phyloP scores from a whole-genome alignment of 345 rosid genomes.

The Boechera stricta region DNA sequence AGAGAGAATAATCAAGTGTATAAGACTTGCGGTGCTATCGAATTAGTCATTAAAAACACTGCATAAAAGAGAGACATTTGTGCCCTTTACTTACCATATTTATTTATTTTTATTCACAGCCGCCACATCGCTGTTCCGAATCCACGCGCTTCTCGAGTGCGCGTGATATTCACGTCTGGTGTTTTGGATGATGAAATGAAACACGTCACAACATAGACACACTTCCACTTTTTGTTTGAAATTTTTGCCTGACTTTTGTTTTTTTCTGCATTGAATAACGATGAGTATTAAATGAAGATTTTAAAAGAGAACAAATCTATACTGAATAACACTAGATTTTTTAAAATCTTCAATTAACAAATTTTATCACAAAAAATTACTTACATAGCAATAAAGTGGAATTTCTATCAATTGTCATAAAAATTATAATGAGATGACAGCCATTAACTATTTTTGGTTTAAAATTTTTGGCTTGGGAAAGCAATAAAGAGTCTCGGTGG shows the following conservation, averaged over 20 bases:
- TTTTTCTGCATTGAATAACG: neutral
- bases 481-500: neutral
- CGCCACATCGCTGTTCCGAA: slow-evolving; percentile 31
- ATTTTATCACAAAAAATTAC: too few relatives aligned
- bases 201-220: neutral
- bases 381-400: too few relatives aligned
- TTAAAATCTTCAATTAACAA: too few relatives aligned
- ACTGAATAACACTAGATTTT: neutral
- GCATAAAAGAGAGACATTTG: neutral
- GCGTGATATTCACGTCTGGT: neutral
- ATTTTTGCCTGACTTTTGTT: neutral
- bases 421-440: too few relatives aligned
- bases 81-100: neutral
- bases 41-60: too few relatives aligned
- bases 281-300: too few relatives aligned
- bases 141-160: slow-evolving; percentile 23
- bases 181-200: slow-evolving; percentile 8
- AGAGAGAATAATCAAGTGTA: neutral
- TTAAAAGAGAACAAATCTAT: too few relatives aligned
- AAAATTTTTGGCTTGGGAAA: neutral
- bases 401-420: too few relatives aligned
- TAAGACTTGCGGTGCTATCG: neutral
- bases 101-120: slow-evolving; percentile 4
- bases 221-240: neutral
- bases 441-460: too few relatives aligned